Conservation (phyloP, 106 monocot genomes). For the Cymbidium sinense region DNA sequence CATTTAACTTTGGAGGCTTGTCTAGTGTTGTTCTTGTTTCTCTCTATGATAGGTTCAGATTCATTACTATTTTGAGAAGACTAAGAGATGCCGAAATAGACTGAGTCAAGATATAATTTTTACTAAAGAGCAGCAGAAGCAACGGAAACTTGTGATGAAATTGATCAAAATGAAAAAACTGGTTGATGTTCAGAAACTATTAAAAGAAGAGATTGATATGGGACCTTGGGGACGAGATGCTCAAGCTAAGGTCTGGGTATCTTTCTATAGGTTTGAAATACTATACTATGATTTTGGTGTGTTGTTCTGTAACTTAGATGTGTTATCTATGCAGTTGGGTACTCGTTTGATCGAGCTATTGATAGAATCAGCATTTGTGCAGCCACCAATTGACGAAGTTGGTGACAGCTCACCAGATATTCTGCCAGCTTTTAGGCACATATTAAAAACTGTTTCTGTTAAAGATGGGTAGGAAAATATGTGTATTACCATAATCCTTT, state of each 20-base stretch:
- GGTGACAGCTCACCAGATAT: conserved; percentile 54
- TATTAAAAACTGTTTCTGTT: conserved; percentile 27
- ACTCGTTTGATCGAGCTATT: conserved; percentile 68
- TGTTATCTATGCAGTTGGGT: conserved; percentile 46
- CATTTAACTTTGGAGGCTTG: too few relatives aligned
- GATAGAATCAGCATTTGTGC: conserved; percentile 83
- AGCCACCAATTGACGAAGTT: conserved; percentile 41
- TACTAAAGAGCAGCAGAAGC: conserved; percentile 29
- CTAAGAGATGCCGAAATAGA: conserved; percentile 32
- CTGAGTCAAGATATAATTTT: conserved; percentile 14
- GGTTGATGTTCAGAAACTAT: conserved; percentile 45
- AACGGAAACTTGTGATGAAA: conserved; percentile 36
- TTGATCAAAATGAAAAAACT: conserved; percentile 54
- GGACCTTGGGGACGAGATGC: conserved; percentile 80
- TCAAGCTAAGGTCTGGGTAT: conserved; percentile 66
- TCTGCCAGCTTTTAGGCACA: conserved; percentile 81
- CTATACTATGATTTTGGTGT: conserved; percentile 2
- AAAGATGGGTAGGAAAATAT: conserved; percentile 46
- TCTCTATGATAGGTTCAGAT: conserved; percentile 48
- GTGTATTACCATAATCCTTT: not conserved
- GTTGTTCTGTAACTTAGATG: not conserved
- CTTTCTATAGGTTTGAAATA: not conserved
- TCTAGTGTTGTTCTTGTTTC: not conserved
- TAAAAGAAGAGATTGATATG: conserved; percentile 39
- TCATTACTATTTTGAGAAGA: conserved; percentile 57